Conservation (phyloP, 2,329 filamentous ascomycete species). For the Verticillium albo-atrum region DNA sequence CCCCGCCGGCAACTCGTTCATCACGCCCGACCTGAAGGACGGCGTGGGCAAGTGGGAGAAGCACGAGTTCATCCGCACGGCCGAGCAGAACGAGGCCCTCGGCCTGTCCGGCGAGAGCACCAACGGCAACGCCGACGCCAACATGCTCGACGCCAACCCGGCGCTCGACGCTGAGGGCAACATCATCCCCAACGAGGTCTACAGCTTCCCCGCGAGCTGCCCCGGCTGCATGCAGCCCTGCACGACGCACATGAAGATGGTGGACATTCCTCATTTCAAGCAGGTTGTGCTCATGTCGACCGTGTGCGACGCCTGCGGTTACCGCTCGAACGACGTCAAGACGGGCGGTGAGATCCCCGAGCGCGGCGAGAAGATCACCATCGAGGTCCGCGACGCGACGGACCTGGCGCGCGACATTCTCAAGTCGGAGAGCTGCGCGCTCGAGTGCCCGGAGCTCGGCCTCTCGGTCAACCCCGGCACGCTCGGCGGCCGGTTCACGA, state of each 20-base stretch:
- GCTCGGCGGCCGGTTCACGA: slow-evolving; percentile 93
- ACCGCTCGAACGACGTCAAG: slow-evolving; percentile 96
- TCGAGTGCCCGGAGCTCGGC: slow-evolving; percentile 82
- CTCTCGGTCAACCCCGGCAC: slow-evolving; percentile 90
- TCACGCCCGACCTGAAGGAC: slow-evolving; percentile 78
- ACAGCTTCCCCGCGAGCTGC: slow-evolving; percentile 86
- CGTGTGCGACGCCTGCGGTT: slow-evolving; percentile 85
- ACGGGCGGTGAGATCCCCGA: slow-evolving; percentile 90
- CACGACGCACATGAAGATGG: slow-evolving; percentile 96
- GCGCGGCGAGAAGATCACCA: slow-evolving; percentile 76
- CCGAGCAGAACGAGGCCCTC: slow-evolving; percentile 81
- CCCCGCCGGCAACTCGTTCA: slow-evolving; percentile 92
- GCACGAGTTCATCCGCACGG: slow-evolving; percentile 74
- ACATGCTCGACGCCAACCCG: slow-evolving; percentile 32
- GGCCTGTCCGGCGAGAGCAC: slow-evolving; percentile 66
- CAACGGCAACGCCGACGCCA: slow-evolving; percentile 43
- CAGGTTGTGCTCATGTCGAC: slow-evolving; percentile 96
- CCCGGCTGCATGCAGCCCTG: slow-evolving; percentile 85
- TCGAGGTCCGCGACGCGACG: slow-evolving; percentile 59
- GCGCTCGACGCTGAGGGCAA: slow-evolving; percentile 57
- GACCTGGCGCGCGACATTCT: slow-evolving; percentile 90
- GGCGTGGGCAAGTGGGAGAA: slow-evolving; percentile 85
- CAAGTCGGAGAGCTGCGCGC: slow-evolving; percentile 87
- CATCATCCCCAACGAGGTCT: slow-evolving; percentile 90
- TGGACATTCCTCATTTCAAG: slow-evolving; percentile 97